Evolutionary conservation across 148 eudicot genomes (phyloP).

Genomic region (Pouteria glomerata): DNA sequence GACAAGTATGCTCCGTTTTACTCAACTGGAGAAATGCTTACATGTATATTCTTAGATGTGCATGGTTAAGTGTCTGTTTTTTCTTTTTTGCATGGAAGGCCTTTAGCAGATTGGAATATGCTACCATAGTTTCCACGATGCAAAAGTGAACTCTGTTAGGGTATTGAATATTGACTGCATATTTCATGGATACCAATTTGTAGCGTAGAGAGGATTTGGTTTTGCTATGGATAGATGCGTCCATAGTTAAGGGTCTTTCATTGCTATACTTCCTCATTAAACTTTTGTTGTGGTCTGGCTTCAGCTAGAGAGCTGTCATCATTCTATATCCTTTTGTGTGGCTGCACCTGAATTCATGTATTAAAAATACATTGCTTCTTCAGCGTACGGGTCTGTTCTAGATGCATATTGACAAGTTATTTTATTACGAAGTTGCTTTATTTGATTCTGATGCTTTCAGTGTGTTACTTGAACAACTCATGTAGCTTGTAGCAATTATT

Average conservation of each 20-base stretch:
- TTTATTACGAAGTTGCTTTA: no score
- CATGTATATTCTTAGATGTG: background rate
- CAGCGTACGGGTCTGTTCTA: background rate
- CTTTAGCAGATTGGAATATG: background rate
- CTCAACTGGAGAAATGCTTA: background rate
- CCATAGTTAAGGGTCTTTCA: background rate
- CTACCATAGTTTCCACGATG: background rate
- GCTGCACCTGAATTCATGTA: background rate
- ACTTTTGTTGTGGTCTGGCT: background rate
- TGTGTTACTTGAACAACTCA: background rate
- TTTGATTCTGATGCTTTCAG: background rate
- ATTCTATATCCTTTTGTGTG: background rate
- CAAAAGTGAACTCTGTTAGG: background rate
- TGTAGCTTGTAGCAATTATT: background rate
- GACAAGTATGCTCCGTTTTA: constrained; percentile 37
- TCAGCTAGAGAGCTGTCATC: background rate
- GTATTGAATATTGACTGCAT: background rate
- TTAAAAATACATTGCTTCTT: background rate
- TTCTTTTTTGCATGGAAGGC: background rate
- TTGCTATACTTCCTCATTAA: background rate
- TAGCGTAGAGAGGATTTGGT: background rate
- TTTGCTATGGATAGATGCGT: background rate
- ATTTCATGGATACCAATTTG: background rate
- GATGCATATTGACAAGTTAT: background rate
- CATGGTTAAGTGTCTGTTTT: background rate